Base-by-base conservation (phyloP, 345 rosid species). In the Noccaea bulbosa region DNA sequence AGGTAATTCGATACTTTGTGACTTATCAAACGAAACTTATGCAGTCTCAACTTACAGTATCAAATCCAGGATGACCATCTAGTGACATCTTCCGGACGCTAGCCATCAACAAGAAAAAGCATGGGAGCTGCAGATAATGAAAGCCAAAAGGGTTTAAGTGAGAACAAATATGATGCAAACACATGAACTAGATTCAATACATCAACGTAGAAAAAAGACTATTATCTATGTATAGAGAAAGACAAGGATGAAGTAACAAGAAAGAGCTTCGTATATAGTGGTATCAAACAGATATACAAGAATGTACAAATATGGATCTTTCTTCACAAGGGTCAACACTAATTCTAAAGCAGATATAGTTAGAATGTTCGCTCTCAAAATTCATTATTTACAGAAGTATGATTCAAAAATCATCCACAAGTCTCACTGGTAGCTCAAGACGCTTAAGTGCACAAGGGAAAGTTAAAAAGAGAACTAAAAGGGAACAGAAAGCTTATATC, bases 31-130 rank as follows among this genome's bases (percentile, higher is more conserved):
- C 43, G n/a, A 52, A 33, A 20, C 17, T 27, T 55, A 64, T 65
- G 72, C 4, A 35, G 53, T 39, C 16, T 66, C 40, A 69, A 37
- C 92, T 87, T 87, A 93, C 98, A 70, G 72, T 79, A 78, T 93
- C 97, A 83, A 91, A 93, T 27, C 96, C 98, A 14, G 86, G 94
- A 79, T 93, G 91, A 77, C 85, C 79, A 81, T 89, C 70, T 33
- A 91, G 70, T 47, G 90, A 91, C 96, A 91, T 93, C 77, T 86
- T 83, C 65, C 93, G 83, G 58, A 88, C 85, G 74, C 81, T 89
- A 53, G 87, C 74, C 91, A 93, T 76, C 88, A 92, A 85, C 75
- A 89, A 73, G 80, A 93, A 59, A 78, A 91, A 88, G 84, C 87
- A 89, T 5, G 98, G 98, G 45, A 84, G 82, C 97, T 93, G 86